phyloP scores from a whole-genome alignment of 129 eudicot genomes.

The Saposhnikovia divaricata region DNA sequence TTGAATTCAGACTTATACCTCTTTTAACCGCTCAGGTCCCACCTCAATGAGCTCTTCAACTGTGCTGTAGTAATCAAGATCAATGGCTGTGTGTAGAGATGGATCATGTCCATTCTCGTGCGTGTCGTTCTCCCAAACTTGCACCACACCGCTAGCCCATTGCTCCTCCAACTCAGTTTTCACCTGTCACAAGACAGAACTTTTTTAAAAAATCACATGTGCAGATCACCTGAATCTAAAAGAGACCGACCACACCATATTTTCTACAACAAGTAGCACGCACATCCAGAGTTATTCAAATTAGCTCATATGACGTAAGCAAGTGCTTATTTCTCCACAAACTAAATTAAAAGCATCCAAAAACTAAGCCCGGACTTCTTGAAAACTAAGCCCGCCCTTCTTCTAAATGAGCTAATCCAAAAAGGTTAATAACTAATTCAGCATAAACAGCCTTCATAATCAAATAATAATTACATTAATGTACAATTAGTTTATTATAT shows the following conservation, averaged over 20 bases:
- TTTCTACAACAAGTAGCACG: background rate
- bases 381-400: background rate
- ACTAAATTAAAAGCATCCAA: background rate
- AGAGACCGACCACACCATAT: background rate
- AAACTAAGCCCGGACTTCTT: background rate
- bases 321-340: background rate
- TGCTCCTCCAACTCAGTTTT: constrained; percentile 76
- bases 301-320: background rate
- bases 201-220: background rate
- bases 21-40: constrained; percentile 83
- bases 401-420: background rate
- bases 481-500: too few relatives aligned
- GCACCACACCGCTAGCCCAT: constrained; percentile 63
- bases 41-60: constrained; percentile 81
- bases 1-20: constrained; percentile 37
- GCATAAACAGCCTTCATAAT: background rate
- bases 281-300: background rate
- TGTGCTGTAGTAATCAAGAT: constrained; percentile 76
- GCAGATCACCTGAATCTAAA: background rate
- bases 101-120: constrained; percentile 59
- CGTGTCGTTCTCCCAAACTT: constrained; percentile 64
- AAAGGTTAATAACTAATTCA: background rate
- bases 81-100: constrained; percentile 38
- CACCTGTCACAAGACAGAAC: constrained; percentile 40
- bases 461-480: background rate